Evolutionary conservation across 352 stramenopile genomes (phyloP).

Genomic region (Phytophthora pini): DNA sequence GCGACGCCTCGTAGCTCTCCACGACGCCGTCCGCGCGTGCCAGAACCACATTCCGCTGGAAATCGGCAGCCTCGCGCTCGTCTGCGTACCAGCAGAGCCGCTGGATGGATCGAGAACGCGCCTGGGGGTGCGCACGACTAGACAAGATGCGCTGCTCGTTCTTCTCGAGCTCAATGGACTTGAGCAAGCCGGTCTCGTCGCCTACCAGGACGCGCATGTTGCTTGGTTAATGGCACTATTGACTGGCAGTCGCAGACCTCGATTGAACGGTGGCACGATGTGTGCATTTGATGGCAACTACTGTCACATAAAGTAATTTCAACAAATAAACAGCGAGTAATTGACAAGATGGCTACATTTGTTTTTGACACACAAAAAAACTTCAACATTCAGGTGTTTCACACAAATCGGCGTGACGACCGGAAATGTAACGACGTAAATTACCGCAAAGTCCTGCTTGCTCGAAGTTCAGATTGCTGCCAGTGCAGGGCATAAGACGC

Average conservation of each 20-base stretch:
- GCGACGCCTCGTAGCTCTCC: slow-evolving; percentile 62
- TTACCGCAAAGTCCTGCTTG: too few relatives aligned
- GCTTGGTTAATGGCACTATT: slow-evolving; percentile 10
- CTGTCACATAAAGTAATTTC: not conserved
- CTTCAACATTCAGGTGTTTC: not conserved
- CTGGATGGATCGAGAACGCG: slow-evolving; percentile 56
- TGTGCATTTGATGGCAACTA: not conserved
- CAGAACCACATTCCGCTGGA: slow-evolving; percentile 61
- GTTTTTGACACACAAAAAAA: not conserved
- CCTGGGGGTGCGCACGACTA: slow-evolving; percentile 52
- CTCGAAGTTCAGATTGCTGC: slow-evolving; percentile 1
- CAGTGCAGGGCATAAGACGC: slow-evolving; percentile 9
- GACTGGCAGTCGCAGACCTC: slow-evolving; percentile 18
- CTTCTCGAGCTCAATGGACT: slow-evolving; percentile 81
- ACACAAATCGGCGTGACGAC: too few relatives aligned
- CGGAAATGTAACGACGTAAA: too few relatives aligned
- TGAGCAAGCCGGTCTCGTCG: slow-evolving; percentile 86
- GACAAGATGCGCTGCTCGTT: slow-evolving; percentile 68
- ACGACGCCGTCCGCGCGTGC: slow-evolving; percentile 66
- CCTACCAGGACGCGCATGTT: slow-evolving; percentile 79
- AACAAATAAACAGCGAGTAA: not conserved
- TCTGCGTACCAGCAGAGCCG: slow-evolving; percentile 68
- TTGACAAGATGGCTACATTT: slow-evolving; percentile 4
- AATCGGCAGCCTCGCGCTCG: slow-evolving; percentile 42
- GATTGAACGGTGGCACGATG: not conserved